phyloP scores from a whole-genome alignment of 2,329 filamentous ascomycete genomes.

The Tolypocladium ophioglossoides region DNA sequence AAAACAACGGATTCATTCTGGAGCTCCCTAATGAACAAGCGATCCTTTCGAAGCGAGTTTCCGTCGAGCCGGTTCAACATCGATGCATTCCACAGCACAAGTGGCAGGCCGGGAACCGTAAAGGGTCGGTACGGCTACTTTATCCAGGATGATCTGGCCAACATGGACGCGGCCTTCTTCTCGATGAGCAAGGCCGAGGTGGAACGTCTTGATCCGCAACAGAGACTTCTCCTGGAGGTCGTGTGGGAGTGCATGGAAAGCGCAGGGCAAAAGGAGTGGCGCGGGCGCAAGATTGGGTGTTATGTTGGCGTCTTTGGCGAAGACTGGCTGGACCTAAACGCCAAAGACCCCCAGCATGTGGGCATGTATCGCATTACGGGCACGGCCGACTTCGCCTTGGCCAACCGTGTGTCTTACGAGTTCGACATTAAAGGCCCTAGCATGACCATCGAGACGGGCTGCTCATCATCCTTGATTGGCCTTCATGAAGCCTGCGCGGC shows the following conservation, averaged over 20 bases:
- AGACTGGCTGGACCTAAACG: too few species aligned
- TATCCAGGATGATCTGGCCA: slow-evolving; percentile 11
- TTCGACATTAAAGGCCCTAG: too few species aligned
- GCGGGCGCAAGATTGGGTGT: slow-evolving; percentile 1
- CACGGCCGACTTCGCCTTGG: too few species aligned
- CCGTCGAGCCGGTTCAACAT: slow-evolving; percentile 7
- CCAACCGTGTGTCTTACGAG: too few species aligned
- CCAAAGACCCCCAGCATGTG: too few species aligned
- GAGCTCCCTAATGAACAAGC: slow-evolving; percentile 18
- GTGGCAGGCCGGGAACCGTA: slow-evolving; percentile 4
- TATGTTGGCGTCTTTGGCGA: too few species aligned
- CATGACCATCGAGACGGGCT: too few species aligned
- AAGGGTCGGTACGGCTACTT: slow-evolving; percentile 12
- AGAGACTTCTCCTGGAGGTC: slow-evolving; percentile 18
- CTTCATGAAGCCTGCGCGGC: too few species aligned
- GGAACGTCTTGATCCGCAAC: slow-evolving; percentile 19
- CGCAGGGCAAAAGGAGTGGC: slow-evolving; percentile 3
- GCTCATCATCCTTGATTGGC: too few species aligned
- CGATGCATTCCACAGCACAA: slow-evolving; percentile 3
- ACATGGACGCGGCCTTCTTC: slow-evolving; percentile 15
- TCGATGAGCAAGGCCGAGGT: slow-evolving; percentile 13
- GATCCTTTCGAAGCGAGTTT: slow-evolving; percentile 2
- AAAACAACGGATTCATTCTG: slow-evolving; percentile 26
- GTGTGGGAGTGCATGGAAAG: slow-evolving; percentile 7
- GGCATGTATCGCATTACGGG: too few species aligned